Evolutionary conservation across 2,329 filamentous ascomycete species (phyloP).

Genomic region (Penicillium sp.): DNA sequence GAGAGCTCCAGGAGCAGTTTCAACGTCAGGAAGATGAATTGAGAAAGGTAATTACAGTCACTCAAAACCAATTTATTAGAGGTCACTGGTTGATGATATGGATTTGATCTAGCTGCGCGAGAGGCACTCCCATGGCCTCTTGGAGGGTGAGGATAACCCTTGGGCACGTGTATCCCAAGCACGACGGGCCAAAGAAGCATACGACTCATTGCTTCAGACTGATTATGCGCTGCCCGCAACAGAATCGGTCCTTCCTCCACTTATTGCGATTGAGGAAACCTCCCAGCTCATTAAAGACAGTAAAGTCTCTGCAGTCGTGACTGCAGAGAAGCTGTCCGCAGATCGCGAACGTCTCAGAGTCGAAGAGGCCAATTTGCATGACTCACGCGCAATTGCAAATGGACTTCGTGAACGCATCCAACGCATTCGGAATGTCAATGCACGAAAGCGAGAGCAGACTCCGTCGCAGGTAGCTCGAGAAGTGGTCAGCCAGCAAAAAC

Average conservation of each 20-base stretch:
- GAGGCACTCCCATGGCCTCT: slow-evolving; percentile 31
- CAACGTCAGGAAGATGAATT: slow-evolving; percentile 49
- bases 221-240: slow-evolving; percentile 65
- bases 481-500: slow-evolving; percentile 58
- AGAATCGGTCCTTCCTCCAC: slow-evolving; percentile 66
- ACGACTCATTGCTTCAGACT: slow-evolving; percentile 59
- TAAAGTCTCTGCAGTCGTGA: slow-evolving; percentile 54
- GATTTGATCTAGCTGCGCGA: slow-evolving; percentile 38
- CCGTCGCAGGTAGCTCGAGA: slow-evolving; percentile 62
- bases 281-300: slow-evolving; percentile 64
- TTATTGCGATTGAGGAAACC: slow-evolving; percentile 68
- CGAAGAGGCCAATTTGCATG: slow-evolving; percentile 48
- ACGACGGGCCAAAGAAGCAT: slow-evolving; percentile 60
- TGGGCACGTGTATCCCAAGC: slow-evolving; percentile 46
- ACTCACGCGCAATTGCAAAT: slow-evolving; percentile 47
- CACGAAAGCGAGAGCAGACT: slow-evolving; percentile 57
- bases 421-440: slow-evolving; percentile 57
- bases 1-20: slow-evolving; percentile 60
- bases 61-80: no score
- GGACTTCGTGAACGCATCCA: slow-evolving; percentile 59
- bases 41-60: slow-evolving; percentile 40
- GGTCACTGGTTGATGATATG: no score
- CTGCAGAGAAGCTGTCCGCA: slow-evolving; percentile 40
- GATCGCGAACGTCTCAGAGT: slow-evolving; percentile 42
- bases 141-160: slow-evolving; percentile 29